Evolutionary conservation across 2,329 filamentous ascomycete genomes (phyloP), one percentile per base, ranked within the genome.

Genomic region (Nothophaeocryptopus gaeumannii): DNA sequence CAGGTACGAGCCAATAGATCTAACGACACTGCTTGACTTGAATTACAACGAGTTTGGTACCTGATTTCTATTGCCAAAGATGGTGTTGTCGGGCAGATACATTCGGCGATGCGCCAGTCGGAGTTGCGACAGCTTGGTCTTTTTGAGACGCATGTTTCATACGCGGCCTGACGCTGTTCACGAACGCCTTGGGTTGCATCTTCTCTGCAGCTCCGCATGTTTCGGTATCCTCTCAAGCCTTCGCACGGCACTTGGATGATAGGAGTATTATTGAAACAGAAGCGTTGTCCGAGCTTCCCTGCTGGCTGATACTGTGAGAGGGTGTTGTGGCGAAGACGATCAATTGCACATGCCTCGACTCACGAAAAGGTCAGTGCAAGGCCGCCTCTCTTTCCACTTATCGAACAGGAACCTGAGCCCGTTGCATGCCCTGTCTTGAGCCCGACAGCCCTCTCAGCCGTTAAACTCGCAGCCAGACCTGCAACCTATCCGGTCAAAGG

Each of bases 241-340:
- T 15, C 30, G 40, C 31, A 33, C 40, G 40, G 40, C 40, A 43
- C 13, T 43, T 43, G 30, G 20, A 34, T 32, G 31, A 45, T 34
- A 45, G 42, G 42, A n/a, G 34, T 11, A 20, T n/a, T 45, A n/a
- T 26, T 36, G 42, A 16, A 36, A 26, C 32, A 16, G 20, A 26
- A 7, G 4, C 20, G 15, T 26, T 36, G 42, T 37, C 42, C 42
- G 32, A 36, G 42, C 33, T 20, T 15, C 32, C 15, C 12, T n/a
- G 8, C 37, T 11, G 30, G 33, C 1, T 45, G 3, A n/a, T 30
- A 29, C 29, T 45, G 33, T 37, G 20, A 13, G 34, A 45, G 32
- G 42, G 33, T 37, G 42, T 45, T 36, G 34, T 36, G 42, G 42
- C 42, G 32, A 35, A 36, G 42, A 31, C 26, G 32, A 45, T 37